Base-by-base conservation (phyloP, 148 eudicot genomes). In the Camellia sinensis region DNA sequence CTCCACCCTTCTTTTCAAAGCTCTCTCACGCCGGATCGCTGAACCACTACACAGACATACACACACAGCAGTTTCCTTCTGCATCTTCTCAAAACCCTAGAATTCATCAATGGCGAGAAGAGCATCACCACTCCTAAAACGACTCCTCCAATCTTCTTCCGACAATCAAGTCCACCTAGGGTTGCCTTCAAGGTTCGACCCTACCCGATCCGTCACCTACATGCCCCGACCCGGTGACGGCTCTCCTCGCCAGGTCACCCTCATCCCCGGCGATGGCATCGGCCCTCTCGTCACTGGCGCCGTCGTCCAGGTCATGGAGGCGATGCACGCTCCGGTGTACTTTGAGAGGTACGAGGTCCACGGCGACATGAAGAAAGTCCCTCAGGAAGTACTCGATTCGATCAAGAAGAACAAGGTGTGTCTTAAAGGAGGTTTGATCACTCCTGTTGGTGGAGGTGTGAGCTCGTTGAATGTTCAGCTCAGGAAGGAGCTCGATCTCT, bases 221-320 rank as follows among this genome's bases (percentile, higher is more conserved):
- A 86, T 86, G 88, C 85, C 88, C 64, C 83, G 88, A 21, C 88
- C 88, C 52, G 88, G 86, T 6, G 88, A 86, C 84, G 88, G 86
- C 7, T 40, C 85, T 64, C 86, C 88, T 0, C 18, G 86, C 14
- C n/a, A 73, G 5, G 88, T 86, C 18, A 86, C 88, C 10, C 46
- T 86, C 37, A 86, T 86, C 6, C 88, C 88, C 52, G 88, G 88
- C 18, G 88, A 86, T 59, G 88, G 88, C 8, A 86, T 86, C 80
- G 88, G 88, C 0, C 88, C 88, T 2, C 83, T 86, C 15, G 86
- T 86, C 40, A 86, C 88, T 63, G 81, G 79, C 57, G 86, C 88
- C 46, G 86, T 86, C 37, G 84, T 80, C 80, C 86, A 86, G 57
- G 86, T 83, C n/a, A 86, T 86, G 88, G 83, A 83, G 79, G 88